These are phyloP conservation scores for Stagonosporopsis tanaceti DNA, from an alignment of 2,329 filamentous ascomycete species.

Conservation along the genomic window DNA sequence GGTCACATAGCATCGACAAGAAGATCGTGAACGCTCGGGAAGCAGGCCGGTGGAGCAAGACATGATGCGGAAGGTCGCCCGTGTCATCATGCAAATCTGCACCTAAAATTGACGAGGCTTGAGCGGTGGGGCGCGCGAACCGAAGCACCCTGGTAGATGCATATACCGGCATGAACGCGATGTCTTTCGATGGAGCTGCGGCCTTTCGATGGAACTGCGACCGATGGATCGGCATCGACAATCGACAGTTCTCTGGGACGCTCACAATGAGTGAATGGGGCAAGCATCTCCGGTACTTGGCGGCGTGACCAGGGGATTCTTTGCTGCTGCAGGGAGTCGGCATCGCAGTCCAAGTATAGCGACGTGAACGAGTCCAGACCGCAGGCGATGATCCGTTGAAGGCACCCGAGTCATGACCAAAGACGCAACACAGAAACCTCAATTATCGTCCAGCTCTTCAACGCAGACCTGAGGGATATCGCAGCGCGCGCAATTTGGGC, in stretches of 20 bases:
- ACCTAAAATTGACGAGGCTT: slow-evolving; percentile 2
- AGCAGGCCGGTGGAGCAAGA: not conserved
- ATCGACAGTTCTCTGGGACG: slow-evolving; percentile 7
- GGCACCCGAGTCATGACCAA: slow-evolving; percentile 4
- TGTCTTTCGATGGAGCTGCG: slow-evolving; percentile 1
- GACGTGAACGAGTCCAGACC: slow-evolving; percentile 10
- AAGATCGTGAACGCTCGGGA: not conserved
- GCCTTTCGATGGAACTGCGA: not conserved
- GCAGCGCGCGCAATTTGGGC: slow-evolving; percentile 7
- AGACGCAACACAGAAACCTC: not conserved
- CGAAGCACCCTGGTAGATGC: slow-evolving; percentile 1
- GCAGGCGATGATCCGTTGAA: not conserved
- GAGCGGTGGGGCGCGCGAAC: slow-evolving; percentile 5
- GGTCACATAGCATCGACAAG: not conserved
- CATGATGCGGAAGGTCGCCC: not conserved
- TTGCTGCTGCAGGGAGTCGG: slow-evolving; percentile 4
- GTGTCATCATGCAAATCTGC: slow-evolving; percentile 28
- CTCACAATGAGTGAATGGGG: slow-evolving; percentile 9
- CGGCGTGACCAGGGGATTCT: slow-evolving; percentile 3
- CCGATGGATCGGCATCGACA: slow-evolving; percentile 14
- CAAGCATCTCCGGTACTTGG: slow-evolving; percentile 14
- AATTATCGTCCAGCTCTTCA: slow-evolving; percentile 10
- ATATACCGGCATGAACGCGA: slow-evolving; percentile 1
- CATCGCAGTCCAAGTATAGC: not conserved
- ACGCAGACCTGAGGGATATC: slow-evolving; percentile 21